Base-by-base conservation (phyloP, 2,329 filamentous ascomycete genomes). In the Arthrobotrys conoides region DNA sequence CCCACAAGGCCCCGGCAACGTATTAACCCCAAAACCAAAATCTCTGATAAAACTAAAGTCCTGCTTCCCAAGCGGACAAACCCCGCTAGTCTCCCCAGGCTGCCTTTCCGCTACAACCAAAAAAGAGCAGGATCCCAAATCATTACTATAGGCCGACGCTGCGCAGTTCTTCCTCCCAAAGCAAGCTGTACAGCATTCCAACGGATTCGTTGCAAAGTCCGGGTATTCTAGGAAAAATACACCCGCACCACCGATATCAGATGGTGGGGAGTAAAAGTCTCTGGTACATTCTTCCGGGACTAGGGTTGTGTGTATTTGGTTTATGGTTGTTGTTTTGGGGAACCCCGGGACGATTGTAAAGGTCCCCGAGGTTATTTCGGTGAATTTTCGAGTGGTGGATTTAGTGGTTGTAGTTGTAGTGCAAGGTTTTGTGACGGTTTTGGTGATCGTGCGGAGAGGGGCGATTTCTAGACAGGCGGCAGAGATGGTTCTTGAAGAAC, bases 1-100 rank as follows among this genome's bases (percentile, higher is more conserved):
- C 65, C 48, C 65, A 70, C 66, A 70, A 36, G 66, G 66, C 51
- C 66, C 66, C n/a, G 66, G 66, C 27, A 70, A 14, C 2, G 46
- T n/a, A 53, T 67, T 55, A 44, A 51, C 48, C 51, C 51, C 66
- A 49, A 70, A 57, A 22, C 48, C 66, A 22, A 48, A 44, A 36
- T 59, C 66, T 20, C 51, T 36, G 9, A 70, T 30, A 38, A 59
- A 70, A 16, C 14, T 33, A 20, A 70, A 48, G 61, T 70, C 30
- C 51, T 70, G 66, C 18, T 41, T 46, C 18, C 66, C 66, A 8
- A 70, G 38, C 66, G 66, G 66, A 61, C 66, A 70, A 4, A 22
- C 20, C 38, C n/a, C 51, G 2, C 38, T 41, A 10, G 1, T 16
- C 36, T 8, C 49, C 16, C 66, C 66, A 14, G 38, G 9, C 38